These are phyloP conservation scores for Thraustotheca clavata DNA, from an alignment of 352 stramenopile species.

Conservation along the genomic window DNA sequence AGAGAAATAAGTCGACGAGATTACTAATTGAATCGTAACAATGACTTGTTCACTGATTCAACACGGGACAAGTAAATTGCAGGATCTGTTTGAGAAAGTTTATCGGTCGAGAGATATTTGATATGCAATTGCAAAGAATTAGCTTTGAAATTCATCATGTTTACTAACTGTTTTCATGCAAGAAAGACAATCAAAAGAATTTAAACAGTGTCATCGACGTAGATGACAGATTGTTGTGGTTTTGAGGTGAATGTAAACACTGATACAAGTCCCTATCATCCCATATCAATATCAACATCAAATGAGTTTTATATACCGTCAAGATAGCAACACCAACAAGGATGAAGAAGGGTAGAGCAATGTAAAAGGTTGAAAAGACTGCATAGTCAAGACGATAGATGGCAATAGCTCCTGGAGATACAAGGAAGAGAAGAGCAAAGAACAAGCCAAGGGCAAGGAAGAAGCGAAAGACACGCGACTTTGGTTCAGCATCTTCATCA, in stretches of 20 bases:
- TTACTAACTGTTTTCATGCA: no score
- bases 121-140: no score
- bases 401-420: background rate
- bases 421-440: conserved; percentile 1
- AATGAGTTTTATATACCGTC: background rate
- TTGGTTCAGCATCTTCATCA: background rate
- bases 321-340: background rate
- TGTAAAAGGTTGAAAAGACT: background rate
- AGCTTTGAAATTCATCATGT: no score
- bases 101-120: no score
- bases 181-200: no score
- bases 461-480: conserved; percentile 1
- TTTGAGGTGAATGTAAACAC: background rate
- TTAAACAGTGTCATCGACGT: background rate
- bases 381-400: conserved; percentile 9
- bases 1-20: no score
- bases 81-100: no score
- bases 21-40: no score
- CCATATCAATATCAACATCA: background rate
- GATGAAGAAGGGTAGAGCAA: background rate
- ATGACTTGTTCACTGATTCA: no score
- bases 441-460: background rate
- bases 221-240: background rate
- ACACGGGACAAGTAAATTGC: no score
- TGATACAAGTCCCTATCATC: background rate